Base-by-base conservation (phyloP, 495 filamentous ascomycete genomes). In the Aspergillus cristatus region DNA sequence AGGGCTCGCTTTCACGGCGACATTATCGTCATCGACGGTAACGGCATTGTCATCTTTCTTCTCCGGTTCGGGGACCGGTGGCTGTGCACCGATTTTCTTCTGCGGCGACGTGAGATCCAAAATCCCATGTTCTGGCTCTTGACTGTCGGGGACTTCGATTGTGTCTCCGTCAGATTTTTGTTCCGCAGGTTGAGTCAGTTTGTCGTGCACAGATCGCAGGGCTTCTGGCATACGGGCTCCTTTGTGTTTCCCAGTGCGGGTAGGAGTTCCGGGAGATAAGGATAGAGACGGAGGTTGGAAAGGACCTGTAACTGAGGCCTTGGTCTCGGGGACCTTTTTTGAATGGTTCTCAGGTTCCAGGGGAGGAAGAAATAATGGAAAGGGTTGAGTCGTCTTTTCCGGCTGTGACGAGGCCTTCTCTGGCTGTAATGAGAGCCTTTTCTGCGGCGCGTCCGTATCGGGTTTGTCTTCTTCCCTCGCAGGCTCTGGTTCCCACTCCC, bases 101-200 rank as follows among this genome's bases (percentile, higher is more conserved):
- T 24, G 4, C 8, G 20, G 20, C 20, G 20, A 24, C 20, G 20
- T 4, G 4, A 24, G 8, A 24, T 24, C 20, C 20, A 24, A 24
- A 4, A 4, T 24, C 20, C 4, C 4, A 24, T 24, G 20, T 24
- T 24, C 20, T 24, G 20, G 44, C 17, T 60, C 52, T 43, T 63
- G 60, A 16, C 58, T 66, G 24, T 59, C 55, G 2, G 60, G 62
- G n/a, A 63, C 50, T 16, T 57, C 50, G 26, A 58, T 16, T 0
- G 58, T 39, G 6, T 58, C 54, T 7, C 40, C 28, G 7, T 34
- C 16, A 2, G 29, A 7, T 2, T 40, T 32, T 14, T 14, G 25
- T 30, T 20, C 22, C 12, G 32, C 6, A 4, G 5, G 28, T 11
- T 14, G 13, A 5, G 28, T 6, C 12, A n/a, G 12, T 30, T n/a